Base-by-base conservation (phyloP, 192 early-diverging fungal genomes). In the Dimargaris xerosporica region DNA sequence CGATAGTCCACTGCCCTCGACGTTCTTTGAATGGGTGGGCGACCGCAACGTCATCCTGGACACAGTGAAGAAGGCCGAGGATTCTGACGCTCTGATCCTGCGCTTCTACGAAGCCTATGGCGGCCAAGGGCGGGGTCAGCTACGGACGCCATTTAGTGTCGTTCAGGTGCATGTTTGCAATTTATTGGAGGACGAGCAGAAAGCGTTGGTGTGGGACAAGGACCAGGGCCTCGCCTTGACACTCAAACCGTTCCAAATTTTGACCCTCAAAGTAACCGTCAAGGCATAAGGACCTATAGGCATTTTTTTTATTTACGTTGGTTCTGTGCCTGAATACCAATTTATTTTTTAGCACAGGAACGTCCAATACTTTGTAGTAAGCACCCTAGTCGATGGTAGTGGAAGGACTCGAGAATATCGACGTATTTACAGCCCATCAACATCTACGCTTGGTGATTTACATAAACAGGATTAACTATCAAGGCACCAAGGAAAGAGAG, bases 101-200 rank as follows among this genome's bases (percentile, higher is more conserved):
- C 75, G 96, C 34, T 62, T 99, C 28, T 94, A 93, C 66, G 94
- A 99, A 73, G 80, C 91, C 0, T 91, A 83, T 69, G 95, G 96
- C 26, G 93, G 93, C 0, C 86, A 86, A 52, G 23, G 46, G 12
- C 53, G 47, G 0, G 44, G 29, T 52, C 41, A 43, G 39, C 15
- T 72, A 13, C 67, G 65, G 21, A 62, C 63, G 6, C 44, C 62
- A 13, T 64, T 73, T 1, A 72, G 70, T 16, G 55, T 71, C 12
- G 29, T 23, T 44, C 64, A 47, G 4, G 62, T 82, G 10, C 64
- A 72, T 23, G 70, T 74, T 64, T 86, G 83, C 58, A 95, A 95
- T 67, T 78, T 91, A 16, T 61, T 95, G 46, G 93, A 95, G 71
- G 88, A 93, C 54, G 70, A 70, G 23, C 65, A 56, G n/a, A 63